These are phyloP conservation scores for Trametes hirsuta DNA, from an alignment of 1,284 basidiomycete species.

Conservation along the genomic window DNA sequence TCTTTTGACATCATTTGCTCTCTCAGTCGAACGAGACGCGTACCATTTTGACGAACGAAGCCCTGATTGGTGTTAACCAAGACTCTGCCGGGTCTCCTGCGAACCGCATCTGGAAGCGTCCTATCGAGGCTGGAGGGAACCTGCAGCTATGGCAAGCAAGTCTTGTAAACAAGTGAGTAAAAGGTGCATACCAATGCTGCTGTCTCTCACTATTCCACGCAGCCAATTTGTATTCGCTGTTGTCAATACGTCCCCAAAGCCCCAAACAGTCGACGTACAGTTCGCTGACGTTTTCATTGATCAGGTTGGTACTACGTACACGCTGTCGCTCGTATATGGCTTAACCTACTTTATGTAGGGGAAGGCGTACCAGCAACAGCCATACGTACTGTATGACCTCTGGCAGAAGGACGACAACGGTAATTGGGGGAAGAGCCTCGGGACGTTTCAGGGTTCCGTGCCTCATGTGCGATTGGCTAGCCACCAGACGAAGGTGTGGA, in stretches of 20 bases:
- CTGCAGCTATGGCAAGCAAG: too few species aligned
- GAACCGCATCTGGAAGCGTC: conserved; percentile 32
- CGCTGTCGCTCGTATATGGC: not conserved
- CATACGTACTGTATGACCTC: conserved; percentile 34
- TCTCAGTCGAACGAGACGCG: conserved; percentile 31
- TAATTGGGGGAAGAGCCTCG: conserved; percentile 33
- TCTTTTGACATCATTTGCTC: not conserved
- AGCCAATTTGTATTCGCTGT: too few species aligned
- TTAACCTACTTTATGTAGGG: conserved; percentile 11
- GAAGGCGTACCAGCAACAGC: conserved; percentile 23
- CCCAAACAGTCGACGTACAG: conserved; percentile 21
- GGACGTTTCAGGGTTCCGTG: conserved; percentile 30
- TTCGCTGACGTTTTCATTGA: conserved; percentile 36
- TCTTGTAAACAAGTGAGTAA: too few species aligned
- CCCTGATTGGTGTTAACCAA: conserved; percentile 34
- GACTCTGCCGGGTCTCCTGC: conserved; percentile 30
- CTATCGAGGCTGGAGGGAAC: conserved; percentile 2
- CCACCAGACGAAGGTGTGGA: conserved; percentile 37
- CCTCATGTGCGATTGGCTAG: conserved; percentile 29
- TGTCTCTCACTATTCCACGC: too few species aligned
- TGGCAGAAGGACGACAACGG: conserved; percentile 34
- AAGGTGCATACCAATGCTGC: too few species aligned
- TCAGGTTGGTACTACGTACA: conserved; percentile 22
- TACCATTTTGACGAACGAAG: conserved; percentile 35
- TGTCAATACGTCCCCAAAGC: too few species aligned